A percentile compares a stretch with the other conserved stretches of the same genome.
Conservation (phyloP, 169 alveolate species). For the Plasmodium fragile region DNA sequence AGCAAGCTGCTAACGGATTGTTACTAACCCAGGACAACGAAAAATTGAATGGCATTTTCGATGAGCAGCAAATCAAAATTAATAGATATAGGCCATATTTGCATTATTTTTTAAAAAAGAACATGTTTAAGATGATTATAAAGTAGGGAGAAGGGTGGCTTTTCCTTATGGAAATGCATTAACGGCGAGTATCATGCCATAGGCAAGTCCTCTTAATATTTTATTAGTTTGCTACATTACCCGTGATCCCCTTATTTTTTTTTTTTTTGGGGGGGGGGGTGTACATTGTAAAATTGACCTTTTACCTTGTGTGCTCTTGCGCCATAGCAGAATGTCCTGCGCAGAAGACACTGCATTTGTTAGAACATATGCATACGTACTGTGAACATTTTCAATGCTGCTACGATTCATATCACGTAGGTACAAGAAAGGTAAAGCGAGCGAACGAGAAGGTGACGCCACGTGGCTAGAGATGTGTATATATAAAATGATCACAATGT, state of each 20-base stretch:
- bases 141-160: background rate
- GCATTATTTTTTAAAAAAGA: constrained; percentile 62
- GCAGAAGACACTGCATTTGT: background rate
- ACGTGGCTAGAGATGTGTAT: background rate
- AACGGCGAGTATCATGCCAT: background rate
- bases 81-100: constrained; percentile 75
- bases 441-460: background rate
- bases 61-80: constrained; percentile 72
- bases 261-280: background rate
- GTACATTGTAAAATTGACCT: background rate
- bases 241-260: background rate
- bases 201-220: background rate
- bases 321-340: background rate
- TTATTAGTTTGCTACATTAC: background rate
- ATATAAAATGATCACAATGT: background rate
- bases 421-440: background rate
- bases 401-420: background rate
- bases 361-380: background rate
- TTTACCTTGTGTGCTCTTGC: background rate
- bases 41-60: constrained; percentile 71
- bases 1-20: constrained; percentile 74
- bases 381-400: background rate
- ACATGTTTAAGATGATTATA: constrained; percentile 38
- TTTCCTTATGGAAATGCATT: background rate
- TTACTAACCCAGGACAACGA: constrained; percentile 74